Evolutionary conservation across 352 stramenopile species (phyloP), one percentile per base, ranked within the genome.

Genomic region (Salisapilia sapeloensis): DNA sequence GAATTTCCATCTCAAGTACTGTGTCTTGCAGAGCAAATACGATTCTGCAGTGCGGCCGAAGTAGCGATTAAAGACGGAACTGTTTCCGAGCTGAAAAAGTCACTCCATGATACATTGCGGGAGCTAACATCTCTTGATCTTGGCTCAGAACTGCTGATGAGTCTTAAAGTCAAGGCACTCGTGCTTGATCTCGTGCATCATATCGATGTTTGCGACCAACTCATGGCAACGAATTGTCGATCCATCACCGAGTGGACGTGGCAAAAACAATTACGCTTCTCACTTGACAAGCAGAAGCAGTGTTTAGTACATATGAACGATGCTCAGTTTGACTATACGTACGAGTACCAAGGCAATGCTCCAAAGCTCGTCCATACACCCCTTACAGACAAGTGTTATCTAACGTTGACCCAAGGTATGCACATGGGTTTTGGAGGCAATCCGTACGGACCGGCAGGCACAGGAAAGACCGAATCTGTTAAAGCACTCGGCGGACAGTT

Each of bases 141-240:
- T 17, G 89, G 70, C 26, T 70, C 60, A 0, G 70, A 93, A 33
- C 48, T 74, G 24, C 60, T 96, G 9, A 82, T 92, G 60, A 85
- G 78, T 40, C 60, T 97, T 25, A 97, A 97, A 36, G 70, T 93
- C 10, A 97, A 97, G 46, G 79, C 75, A 3, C 65, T 97, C 4
- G 80, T 97, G 24, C 50, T 97, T 6, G 91, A 97, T 30, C 53
- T 97, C 2, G 79, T 97, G n/a, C 91, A 97, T 27, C 78, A 95
- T 38, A 92, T 96, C 22, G 89, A 97, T 38, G 78, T 97, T 0
- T 90, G 91, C 26, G 80, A 96, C 25, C 80, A 97, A 29, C 44
- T 97, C 1, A 34, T 79, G 2, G 33, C 22, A 2, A 65, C 48
- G 1, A 72, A 70, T 43, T 83, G 74, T 25, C 50, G 56, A 9